Evolutionary conservation across 805 yeast genomes (phyloP).

Genomic region (Metschnikowia reukaufii): DNA sequence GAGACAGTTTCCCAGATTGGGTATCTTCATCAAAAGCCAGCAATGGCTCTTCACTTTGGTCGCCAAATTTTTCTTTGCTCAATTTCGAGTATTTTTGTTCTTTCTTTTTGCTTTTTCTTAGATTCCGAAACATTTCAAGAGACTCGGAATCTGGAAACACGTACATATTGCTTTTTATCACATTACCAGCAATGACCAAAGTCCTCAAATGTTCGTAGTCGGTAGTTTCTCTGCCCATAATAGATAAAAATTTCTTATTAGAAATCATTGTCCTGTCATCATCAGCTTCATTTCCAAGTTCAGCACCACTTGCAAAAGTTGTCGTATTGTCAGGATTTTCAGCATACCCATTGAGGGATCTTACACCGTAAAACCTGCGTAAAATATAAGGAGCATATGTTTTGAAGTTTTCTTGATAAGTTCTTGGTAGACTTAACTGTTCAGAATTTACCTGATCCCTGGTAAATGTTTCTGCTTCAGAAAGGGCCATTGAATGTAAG

Average conservation of each 20-base stretch:
- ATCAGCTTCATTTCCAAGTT: neutral
- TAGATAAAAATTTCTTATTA: neutral
- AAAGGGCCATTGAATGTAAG: slow-evolving; percentile 27
- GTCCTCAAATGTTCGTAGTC: slow-evolving; percentile 28
- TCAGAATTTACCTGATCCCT: slow-evolving; percentile 20
- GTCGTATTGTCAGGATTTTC: neutral
- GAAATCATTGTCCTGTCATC: slow-evolving; percentile 7
- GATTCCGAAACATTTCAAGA: slow-evolving; percentile 28
- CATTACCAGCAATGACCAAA: slow-evolving; percentile 31
- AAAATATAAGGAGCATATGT: slow-evolving; percentile 36
- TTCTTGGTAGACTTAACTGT: slow-evolving; percentile 29
- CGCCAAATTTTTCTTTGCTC: no score
- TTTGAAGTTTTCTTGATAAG: slow-evolving; percentile 35
- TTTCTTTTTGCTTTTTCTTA: slow-evolving; percentile 23
- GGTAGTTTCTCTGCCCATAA: slow-evolving; percentile 24
- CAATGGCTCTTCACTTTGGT: neutral
- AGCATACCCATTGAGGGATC: slow-evolving; percentile 4
- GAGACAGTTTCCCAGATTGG: neutral
- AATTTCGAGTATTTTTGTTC: slow-evolving; percentile 18
- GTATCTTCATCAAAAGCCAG: slow-evolving; percentile 14
- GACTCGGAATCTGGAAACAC: slow-evolving; percentile 33
- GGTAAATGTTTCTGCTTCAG: slow-evolving; percentile 37
- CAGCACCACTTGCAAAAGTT: neutral
- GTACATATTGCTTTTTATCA: slow-evolving; percentile 27
- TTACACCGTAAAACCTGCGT: slow-evolving; percentile 26